Percentiles rank a stretch among this genome's conserved stretches.
These are phyloP conservation scores for Arthrobotrys iridis DNA, from an alignment of 2,329 filamentous ascomycete genomes.

Conservation along the genomic window DNA sequence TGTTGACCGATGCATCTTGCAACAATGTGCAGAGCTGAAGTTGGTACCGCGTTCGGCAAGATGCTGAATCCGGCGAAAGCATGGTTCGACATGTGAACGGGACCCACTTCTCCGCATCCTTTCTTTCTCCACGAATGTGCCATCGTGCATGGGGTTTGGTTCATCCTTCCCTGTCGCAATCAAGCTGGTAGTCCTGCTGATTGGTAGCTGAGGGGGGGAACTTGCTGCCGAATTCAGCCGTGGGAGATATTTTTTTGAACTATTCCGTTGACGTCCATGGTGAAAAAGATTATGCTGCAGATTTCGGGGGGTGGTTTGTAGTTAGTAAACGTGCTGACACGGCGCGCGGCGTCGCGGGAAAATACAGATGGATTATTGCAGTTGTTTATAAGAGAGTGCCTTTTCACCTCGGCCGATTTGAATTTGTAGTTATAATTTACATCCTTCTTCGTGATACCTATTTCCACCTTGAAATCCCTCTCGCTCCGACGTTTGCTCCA, in stretches of 20 bases:
- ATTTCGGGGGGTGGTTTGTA: neutral
- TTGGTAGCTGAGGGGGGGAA: too few species aligned
- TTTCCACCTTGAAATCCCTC: too few species aligned
- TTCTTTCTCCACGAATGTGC: neutral
- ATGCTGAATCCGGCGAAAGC: constrained; percentile 6
- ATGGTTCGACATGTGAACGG: constrained; percentile 5
- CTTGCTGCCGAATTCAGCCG: constrained; percentile 44
- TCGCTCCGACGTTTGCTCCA: too few species aligned
- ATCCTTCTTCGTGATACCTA: neutral
- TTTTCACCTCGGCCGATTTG: too few species aligned
- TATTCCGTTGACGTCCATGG: too few species aligned
- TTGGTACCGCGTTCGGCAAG: constrained; percentile 24
- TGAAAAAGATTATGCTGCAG: neutral
- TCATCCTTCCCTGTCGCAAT: too few species aligned
- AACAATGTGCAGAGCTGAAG: neutral
- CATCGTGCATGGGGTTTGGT: too few species aligned
- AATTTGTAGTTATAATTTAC: neutral
- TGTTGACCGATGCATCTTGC: neutral
- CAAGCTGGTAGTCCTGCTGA: too few species aligned
- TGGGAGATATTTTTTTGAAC: constrained; percentile 1
- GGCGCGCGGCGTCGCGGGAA: too few species aligned
- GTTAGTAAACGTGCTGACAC: neutral
- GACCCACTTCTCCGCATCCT: constrained; percentile 1
- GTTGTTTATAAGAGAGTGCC: too few species aligned
- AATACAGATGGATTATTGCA: too few species aligned